Conservation (phyloP, 768 basidiomycete species). For the Trichaptum fuscoviolaceum region DNA sequence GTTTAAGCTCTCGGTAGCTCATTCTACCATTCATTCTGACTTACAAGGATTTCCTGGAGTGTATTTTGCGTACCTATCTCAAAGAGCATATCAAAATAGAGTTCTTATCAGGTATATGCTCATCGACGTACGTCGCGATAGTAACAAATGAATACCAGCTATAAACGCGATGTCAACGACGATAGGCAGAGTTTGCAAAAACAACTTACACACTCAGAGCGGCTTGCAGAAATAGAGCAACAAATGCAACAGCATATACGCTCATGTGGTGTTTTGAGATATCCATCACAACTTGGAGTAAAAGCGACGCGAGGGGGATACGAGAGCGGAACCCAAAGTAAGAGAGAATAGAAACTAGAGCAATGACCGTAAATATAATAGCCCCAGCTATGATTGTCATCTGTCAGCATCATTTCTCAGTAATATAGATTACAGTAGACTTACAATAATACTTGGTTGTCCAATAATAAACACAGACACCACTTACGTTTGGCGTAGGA, state of each 20-base stretch:
- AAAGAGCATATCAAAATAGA: not conserved
- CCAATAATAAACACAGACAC: conserved; percentile 72
- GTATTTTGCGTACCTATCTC: conserved; percentile 51
- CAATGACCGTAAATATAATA: conserved; percentile 79
- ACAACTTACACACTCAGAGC: conserved; percentile 55
- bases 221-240: conserved; percentile 66
- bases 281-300: conserved; percentile 81
- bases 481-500: conserved; percentile 34
- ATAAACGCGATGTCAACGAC: conserved; percentile 9
- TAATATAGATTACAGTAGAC: conserved; percentile 26
- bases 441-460: conserved; percentile 63
- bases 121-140: conserved; percentile 58
- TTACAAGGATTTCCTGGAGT: conserved; percentile 71
- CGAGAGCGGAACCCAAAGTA: conserved; percentile 70
- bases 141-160: conserved; percentile 77
- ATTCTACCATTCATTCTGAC: conserved; percentile 17
- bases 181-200: conserved; percentile 4
- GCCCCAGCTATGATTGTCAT: conserved; percentile 54
- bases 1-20: not conserved
- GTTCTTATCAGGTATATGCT: not conserved
- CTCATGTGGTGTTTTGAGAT: conserved; percentile 77
- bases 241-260: conserved; percentile 73
- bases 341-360: conserved; percentile 64
- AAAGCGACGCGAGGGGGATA: conserved; percentile 73
- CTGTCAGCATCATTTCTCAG: not conserved